Conservation (phyloP, 2,329 filamentous ascomycete species). For the Pyrenophora teres region DNA sequence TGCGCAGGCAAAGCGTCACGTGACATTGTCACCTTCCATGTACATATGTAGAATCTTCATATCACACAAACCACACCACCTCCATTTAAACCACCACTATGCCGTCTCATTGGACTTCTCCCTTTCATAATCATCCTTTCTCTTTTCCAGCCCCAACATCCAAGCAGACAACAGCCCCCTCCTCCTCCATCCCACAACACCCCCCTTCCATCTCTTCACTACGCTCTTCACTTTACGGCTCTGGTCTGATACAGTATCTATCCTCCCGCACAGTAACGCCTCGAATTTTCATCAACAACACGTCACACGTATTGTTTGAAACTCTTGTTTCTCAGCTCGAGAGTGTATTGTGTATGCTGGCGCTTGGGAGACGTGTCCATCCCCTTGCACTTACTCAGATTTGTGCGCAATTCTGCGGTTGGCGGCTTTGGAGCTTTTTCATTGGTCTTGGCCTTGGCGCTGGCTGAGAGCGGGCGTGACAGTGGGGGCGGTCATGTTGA, state of each 20-base stretch:
- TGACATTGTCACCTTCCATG: neutral
- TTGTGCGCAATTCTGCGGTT: neutral
- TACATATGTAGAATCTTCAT: too few relatives aligned
- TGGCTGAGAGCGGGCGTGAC: neutral
- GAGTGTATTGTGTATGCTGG: conserved; percentile 5
- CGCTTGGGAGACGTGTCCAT: conserved; percentile 2
- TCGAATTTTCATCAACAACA: conserved; percentile 2
- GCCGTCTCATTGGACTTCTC: too few relatives aligned
- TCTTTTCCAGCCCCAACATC: too few relatives aligned
- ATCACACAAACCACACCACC: too few relatives aligned
- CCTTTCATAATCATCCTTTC: too few relatives aligned
- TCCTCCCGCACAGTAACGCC: conserved; percentile 13
- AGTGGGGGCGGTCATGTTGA: neutral
- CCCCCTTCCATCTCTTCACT: neutral
- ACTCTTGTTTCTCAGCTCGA: neutral
- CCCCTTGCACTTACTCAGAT: conserved; percentile 10
- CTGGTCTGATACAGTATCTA: conserved; percentile 16
- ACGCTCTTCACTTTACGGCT: conserved; percentile 11
- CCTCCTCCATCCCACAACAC: neutral
- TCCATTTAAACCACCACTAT: too few relatives aligned
- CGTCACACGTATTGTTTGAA: conserved; percentile 4
- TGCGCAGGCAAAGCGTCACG: neutral
- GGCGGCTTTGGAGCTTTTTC: neutral
- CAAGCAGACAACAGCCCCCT: neutral
- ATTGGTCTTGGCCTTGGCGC: conserved; percentile 1